Evolutionary conservation across 2,329 filamentous ascomycete species (phyloP).

Genomic region (Chaetomium strumarium): DNA sequence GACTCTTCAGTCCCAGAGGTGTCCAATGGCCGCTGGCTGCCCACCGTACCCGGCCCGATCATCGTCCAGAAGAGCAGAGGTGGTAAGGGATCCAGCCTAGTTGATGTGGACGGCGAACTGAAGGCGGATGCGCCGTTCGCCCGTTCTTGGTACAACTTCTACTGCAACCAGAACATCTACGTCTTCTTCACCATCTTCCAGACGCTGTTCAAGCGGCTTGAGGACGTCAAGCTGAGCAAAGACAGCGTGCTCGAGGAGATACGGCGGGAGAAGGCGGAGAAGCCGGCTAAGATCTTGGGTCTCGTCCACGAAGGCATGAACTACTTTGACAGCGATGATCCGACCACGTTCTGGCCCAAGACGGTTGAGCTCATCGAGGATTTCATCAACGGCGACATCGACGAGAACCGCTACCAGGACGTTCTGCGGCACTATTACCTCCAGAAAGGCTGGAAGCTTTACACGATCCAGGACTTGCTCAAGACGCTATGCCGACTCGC

Average conservation of each 20-base stretch:
- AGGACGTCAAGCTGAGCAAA: slow-evolving; percentile 76
- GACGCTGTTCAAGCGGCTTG: slow-evolving; percentile 78
- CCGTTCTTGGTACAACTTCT: slow-evolving; percentile 80
- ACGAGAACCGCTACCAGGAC: slow-evolving; percentile 81
- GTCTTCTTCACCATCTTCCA: slow-evolving; percentile 94
- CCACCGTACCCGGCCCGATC: slow-evolving; percentile 50
- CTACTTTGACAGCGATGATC: slow-evolving; percentile 64
- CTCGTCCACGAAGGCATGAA: slow-evolving; percentile 73
- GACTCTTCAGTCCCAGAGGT: slow-evolving; percentile 56
- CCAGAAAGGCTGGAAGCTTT: slow-evolving; percentile 84
- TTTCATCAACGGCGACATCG: slow-evolving; percentile 74
- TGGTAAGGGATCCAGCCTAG: slow-evolving; percentile 35
- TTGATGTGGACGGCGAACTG: slow-evolving; percentile 55
- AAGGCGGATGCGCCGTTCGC: slow-evolving; percentile 76
- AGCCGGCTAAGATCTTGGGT: slow-evolving; percentile 77
- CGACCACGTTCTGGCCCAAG: slow-evolving; percentile 75
- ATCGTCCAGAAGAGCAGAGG: slow-evolving; percentile 35
- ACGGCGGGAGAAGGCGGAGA: slow-evolving; percentile 63
- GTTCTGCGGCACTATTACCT: slow-evolving; percentile 88
- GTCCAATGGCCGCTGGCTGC: slow-evolving; percentile 60
- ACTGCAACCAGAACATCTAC: slow-evolving; percentile 84
- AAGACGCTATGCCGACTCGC: slow-evolving; percentile 75
- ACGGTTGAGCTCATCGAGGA: slow-evolving; percentile 82
- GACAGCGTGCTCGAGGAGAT: slow-evolving; percentile 68
- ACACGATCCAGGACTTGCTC: slow-evolving; percentile 86